These are phyloP conservation scores for Pseudomonodictys pantanalensis DNA, from an alignment of 495 filamentous ascomycete species.

Conservation along the genomic window DNA sequence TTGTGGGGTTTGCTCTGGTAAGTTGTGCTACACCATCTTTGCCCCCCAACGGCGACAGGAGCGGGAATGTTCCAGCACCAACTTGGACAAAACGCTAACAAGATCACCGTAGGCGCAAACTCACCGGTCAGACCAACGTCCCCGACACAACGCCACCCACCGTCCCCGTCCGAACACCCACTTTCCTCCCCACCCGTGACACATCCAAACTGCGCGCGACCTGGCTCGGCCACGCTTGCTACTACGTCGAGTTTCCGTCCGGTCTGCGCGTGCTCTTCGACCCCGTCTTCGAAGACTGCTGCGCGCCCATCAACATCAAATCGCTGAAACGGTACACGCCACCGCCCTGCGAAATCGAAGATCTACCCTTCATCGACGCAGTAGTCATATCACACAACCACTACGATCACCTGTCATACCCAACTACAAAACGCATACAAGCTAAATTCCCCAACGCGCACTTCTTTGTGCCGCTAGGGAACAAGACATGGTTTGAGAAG, in stretches of 20 bases:
- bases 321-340: constrained; percentile 81
- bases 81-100: constrained; percentile 6
- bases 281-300: constrained; percentile 88
- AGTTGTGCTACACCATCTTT: neutral
- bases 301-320: constrained; percentile 68
- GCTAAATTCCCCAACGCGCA: constrained; percentile 73
- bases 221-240: constrained; percentile 96
- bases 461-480: constrained; percentile 87
- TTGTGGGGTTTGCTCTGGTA: constrained; percentile 29
- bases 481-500: constrained; percentile 76
- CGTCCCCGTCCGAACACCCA: constrained; percentile 65
- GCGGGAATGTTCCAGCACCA: too few species aligned
- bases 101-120: constrained; percentile 46
- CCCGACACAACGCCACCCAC: constrained; percentile 65
- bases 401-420: constrained; percentile 87
- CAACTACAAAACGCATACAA: constrained; percentile 67
- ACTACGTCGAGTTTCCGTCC: constrained; percentile 84
- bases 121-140: constrained; percentile 57
- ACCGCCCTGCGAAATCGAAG: constrained; percentile 70
- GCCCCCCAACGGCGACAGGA: too few species aligned
- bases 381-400: constrained; percentile 92
- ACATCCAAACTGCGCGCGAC: constrained; percentile 72
- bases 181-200: constrained; percentile 62
- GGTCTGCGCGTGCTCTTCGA: constrained; percentile 92
- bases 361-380: constrained; percentile 80